Evolutionary conservation across 768 basidiomycete species (phyloP).

Genomic region (Serpula lacrymans): DNA sequence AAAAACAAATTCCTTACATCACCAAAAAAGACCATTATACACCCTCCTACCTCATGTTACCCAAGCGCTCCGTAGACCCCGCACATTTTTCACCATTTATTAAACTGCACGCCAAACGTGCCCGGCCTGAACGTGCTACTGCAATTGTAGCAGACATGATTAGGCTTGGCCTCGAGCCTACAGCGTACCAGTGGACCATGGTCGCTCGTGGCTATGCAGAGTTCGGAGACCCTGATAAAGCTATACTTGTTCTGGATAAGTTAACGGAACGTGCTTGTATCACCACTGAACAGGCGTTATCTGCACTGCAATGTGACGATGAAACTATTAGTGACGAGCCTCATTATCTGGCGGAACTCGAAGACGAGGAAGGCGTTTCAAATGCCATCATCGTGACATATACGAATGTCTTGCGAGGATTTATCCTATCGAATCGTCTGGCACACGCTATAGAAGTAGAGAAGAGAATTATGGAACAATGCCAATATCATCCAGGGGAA

Average conservation of each 20-base stretch:
- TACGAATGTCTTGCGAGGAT: conserved; percentile 35
- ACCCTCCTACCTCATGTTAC: conserved; percentile 6
- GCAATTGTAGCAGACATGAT: conserved; percentile 53
- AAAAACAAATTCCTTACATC: neutral
- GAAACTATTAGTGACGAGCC: no score
- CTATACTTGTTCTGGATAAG: conserved; percentile 39
- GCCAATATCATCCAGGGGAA: conserved; percentile 22
- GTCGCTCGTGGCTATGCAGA: conserved; percentile 45
- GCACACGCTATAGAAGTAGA: conserved; percentile 30
- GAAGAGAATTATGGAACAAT: conserved; percentile 16
- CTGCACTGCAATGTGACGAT: no score
- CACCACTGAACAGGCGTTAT: no score
- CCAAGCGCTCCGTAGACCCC: conserved; percentile 28
- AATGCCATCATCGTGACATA: conserved; percentile 30
- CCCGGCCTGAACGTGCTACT: conserved; percentile 31
- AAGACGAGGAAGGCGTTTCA: neutral
- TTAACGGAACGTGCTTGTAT: conserved; percentile 31
- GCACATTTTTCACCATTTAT: conserved; percentile 56
- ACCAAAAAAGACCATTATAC: neutral
- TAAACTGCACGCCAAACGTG: conserved; percentile 30
- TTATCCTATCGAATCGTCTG: conserved; percentile 27
- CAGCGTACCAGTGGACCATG: conserved; percentile 46
- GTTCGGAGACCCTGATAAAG: conserved; percentile 29
- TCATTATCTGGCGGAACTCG: neutral
- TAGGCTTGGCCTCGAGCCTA: conserved; percentile 40